phyloP scores from a whole-genome alignment of 768 basidiomycete species.

The Boletellus emodensis region DNA sequence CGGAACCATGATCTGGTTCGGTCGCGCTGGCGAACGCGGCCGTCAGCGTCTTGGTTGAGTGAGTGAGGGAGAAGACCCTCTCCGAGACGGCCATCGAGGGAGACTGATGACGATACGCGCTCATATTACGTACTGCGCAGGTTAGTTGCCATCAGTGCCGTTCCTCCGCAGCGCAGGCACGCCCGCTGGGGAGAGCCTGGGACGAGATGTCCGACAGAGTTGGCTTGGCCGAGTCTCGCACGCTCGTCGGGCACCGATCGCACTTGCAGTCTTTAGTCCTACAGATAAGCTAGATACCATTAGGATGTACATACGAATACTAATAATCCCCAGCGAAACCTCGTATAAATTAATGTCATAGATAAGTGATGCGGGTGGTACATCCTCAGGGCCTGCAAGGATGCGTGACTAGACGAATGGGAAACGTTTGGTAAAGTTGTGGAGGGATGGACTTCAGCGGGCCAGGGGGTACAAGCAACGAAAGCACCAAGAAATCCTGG shows the following conservation, averaged over 20 bases:
- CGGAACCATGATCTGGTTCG: slow-evolving; percentile 12
- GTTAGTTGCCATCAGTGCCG: not conserved
- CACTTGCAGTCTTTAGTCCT: not conserved
- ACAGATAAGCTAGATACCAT: slow-evolving; percentile 6
- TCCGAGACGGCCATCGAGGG: slow-evolving; percentile 27
- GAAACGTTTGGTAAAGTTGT: slow-evolving; percentile 45
- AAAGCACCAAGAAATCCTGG: slow-evolving; percentile 59
- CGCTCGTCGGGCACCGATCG: too few species aligned
- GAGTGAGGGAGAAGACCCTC: slow-evolving; percentile 30
- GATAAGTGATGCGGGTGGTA: slow-evolving; percentile 9
- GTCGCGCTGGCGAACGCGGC: slow-evolving; percentile 38
- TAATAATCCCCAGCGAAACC: not conserved
- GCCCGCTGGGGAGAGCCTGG: not conserved
- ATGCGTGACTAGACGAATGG: slow-evolving; percentile 63
- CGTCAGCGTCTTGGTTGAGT: slow-evolving; percentile 37
- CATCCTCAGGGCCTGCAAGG: slow-evolving; percentile 35
- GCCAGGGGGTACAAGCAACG: slow-evolving; percentile 38
- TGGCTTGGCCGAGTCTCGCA: too few species aligned
- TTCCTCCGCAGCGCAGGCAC: not conserved
- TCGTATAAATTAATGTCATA: slow-evolving; percentile 17
- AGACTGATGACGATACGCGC: not conserved
- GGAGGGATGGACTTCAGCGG: slow-evolving; percentile 32
- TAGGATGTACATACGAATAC: slow-evolving; percentile 6
- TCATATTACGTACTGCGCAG: not conserved
- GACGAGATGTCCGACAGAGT: too few species aligned